Percentiles rank a stretch among this genome's conserved stretches.
These are phyloP conservation scores for Pinus tabuliformis DNA, from an alignment of 75 land plant genomes.

Conservation along the genomic window DNA sequence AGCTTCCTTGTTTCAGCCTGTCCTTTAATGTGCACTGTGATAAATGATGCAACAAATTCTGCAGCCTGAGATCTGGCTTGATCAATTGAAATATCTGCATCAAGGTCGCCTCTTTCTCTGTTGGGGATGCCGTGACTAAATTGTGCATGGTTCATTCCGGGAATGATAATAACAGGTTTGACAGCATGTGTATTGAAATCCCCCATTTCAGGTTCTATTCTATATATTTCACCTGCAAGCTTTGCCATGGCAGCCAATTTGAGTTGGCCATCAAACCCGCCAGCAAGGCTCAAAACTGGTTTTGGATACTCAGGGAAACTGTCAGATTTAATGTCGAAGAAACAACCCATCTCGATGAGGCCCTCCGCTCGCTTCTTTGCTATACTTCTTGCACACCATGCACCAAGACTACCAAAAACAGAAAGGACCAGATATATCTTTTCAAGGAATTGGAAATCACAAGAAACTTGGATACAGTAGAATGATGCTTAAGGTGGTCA, in stretches of 20 bases:
- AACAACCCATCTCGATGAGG: conserved; percentile 37
- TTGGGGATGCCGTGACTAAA: conserved; percentile 32
- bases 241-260: conserved; percentile 20
- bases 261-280: conserved; percentile 39
- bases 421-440: background rate
- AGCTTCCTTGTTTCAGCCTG: background rate
- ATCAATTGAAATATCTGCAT: conserved; percentile 22
- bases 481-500: background rate
- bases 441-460: background rate
- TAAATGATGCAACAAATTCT: conserved; percentile 19
- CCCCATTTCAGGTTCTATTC: conserved; percentile 16
- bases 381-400: conserved; percentile 25
- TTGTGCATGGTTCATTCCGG: conserved; percentile 49
- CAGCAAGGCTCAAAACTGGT: conserved; percentile 39
- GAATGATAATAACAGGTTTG: conserved; percentile 39
- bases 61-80: conserved; percentile 13
- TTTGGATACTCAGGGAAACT: conserved; percentile 40
- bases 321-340: conserved; percentile 18
- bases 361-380: conserved; percentile 33
- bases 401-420: conserved; percentile 26
- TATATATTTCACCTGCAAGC: conserved; percentile 23
- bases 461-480: background rate
- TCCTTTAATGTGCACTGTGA: conserved; percentile 23
- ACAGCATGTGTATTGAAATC: conserved; percentile 21
- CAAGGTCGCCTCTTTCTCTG: conserved; percentile 36